Percentiles rank a stretch among this genome's conserved stretches.
phyloP scores from a whole-genome alignment of 495 filamentous ascomycete species.

The Penicillium parvum region DNA sequence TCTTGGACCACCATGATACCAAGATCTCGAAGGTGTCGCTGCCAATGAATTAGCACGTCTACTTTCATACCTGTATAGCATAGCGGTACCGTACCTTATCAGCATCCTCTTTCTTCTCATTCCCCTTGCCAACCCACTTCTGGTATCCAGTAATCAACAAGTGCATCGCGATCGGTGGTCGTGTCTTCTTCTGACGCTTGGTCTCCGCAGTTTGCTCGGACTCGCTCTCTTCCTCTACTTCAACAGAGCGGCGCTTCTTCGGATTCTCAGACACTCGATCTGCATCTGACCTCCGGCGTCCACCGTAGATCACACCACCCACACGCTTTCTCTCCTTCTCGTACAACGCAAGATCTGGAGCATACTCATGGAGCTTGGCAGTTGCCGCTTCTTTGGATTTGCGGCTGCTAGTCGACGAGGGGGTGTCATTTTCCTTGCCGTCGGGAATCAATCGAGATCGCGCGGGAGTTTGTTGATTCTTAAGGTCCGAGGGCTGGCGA shows the following conservation, averaged over 20 bases:
- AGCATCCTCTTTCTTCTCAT: slow-evolving; percentile 64
- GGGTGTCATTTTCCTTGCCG: slow-evolving; percentile 85
- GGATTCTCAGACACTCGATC: slow-evolving; percentile 34
- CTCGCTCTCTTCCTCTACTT: slow-evolving; percentile 48
- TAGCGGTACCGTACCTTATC: slow-evolving; percentile 62
- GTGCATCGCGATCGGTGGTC: slow-evolving; percentile 59
- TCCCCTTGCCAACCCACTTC: slow-evolving; percentile 63
- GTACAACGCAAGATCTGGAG: slow-evolving; percentile 79
- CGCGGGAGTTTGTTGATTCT: slow-evolving; percentile 44
- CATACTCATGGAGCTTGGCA: slow-evolving; percentile 67
- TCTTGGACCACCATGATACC: slow-evolving; percentile 79
- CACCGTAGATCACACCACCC: slow-evolving; percentile 77
- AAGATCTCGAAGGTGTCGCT: slow-evolving; percentile 78
- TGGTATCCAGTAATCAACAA: slow-evolving; percentile 76
- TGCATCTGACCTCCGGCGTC: slow-evolving; percentile 50
- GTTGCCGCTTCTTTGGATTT: slow-evolving; percentile 82
- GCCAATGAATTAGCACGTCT: slow-evolving; percentile 20
- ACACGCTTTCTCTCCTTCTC: slow-evolving; percentile 90
- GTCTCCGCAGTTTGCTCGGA: slow-evolving; percentile 47
- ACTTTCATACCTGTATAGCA: not conserved
- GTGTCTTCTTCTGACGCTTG: slow-evolving; percentile 61
- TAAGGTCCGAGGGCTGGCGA: slow-evolving; percentile 22
- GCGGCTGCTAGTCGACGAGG: slow-evolving; percentile 70
- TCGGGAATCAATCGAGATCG: slow-evolving; percentile 36
- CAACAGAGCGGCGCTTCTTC: slow-evolving; percentile 40